Evolutionary conservation across 2,329 filamentous ascomycete genomes (phyloP).

Genomic region (Aspergillus bombycis): DNA sequence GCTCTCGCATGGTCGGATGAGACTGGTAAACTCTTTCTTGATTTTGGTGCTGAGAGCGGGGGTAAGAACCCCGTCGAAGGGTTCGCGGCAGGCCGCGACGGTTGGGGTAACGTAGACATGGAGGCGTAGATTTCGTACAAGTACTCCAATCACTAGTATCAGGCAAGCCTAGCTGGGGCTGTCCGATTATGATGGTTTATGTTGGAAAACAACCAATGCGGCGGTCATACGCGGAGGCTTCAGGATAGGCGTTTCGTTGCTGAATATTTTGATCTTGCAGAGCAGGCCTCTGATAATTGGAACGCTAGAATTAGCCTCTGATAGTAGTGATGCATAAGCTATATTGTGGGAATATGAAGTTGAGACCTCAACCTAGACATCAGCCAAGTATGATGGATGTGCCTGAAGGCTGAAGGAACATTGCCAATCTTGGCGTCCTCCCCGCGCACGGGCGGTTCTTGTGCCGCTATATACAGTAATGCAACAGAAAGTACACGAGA

Average conservation of each 20-base stretch:
- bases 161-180: background rate
- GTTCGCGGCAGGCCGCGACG: conserved; percentile 63
- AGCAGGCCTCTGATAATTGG: background rate
- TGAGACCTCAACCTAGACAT: background rate
- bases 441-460: background rate
- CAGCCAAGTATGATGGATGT: conserved; percentile 2
- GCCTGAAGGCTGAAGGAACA: background rate
- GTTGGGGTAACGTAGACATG: conserved; percentile 66
- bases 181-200: no score
- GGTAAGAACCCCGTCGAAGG: conserved; percentile 74
- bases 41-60: conserved; percentile 72
- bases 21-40: conserved; percentile 66
- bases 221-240: background rate
- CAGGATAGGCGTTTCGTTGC: background rate
- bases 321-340: background rate
- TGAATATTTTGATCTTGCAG: background rate
- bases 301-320: background rate
- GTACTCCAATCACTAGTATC: background rate
- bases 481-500: background rate
- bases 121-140: conserved; percentile 14
- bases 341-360: background rate
- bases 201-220: background rate
- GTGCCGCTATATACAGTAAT: background rate
- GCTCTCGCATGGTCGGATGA: conserved; percentile 49
- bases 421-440: background rate